Conservation (phyloP, 306 rosid species). For the Vigna nakashimae region DNA sequence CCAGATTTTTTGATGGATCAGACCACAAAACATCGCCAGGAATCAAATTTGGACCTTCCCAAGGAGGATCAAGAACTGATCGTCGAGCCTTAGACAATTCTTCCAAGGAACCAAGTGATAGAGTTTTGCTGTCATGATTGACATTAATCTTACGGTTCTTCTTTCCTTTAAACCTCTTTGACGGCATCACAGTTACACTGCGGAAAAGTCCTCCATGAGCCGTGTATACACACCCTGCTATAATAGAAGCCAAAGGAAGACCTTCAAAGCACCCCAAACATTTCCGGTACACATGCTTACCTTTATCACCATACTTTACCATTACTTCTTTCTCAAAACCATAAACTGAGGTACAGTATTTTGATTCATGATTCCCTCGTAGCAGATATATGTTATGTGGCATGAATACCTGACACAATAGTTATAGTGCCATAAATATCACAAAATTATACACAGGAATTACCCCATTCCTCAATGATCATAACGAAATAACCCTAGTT, state of each 20-base stretch:
- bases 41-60: conserved; percentile 89
- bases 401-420: conserved; percentile 61
- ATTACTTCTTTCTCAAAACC: conserved; percentile 88
- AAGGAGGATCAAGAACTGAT: conserved; percentile 94
- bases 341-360: conserved; percentile 91
- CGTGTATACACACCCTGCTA: conserved; percentile 77
- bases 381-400: conserved; percentile 69
- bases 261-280: conserved; percentile 96
- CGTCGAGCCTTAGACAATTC: conserved; percentile 78
- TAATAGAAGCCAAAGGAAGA: conserved; percentile 81
- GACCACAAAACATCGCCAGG: conserved; percentile 98
- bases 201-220: conserved; percentile 97
- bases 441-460: neutral
- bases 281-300: conserved; percentile 86
- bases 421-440: conserved; percentile 28
- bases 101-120: conserved; percentile 76
- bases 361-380: conserved; percentile 91
- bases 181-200: conserved; percentile 57
- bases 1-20: conserved; percentile 78
- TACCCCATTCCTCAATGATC: conserved; percentile 16
- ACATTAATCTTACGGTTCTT: conserved; percentile 71
- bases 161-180: conserved; percentile 81
- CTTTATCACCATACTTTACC: conserved; percentile 75
- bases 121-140: conserved; percentile 51
- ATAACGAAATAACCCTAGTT: conserved; percentile 24